Conservation (phyloP, 2,329 filamentous ascomycete species). For the Teratosphaeria gauchensis region DNA sequence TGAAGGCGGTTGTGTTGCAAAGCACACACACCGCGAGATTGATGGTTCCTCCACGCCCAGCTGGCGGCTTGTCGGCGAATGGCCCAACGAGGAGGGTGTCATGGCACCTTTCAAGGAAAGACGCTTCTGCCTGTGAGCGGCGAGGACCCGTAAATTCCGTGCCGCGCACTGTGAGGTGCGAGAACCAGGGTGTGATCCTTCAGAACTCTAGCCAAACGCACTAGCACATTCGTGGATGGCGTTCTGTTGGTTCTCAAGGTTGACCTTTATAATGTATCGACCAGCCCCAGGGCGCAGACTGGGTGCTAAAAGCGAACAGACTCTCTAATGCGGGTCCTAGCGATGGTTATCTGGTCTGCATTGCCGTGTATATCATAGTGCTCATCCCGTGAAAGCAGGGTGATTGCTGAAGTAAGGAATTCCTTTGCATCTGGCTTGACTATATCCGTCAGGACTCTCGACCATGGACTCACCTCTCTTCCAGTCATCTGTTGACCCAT, state of each 20-base stretch:
- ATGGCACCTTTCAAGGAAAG: not conserved
- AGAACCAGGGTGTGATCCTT: not conserved
- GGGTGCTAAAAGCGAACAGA: conserved; percentile 15
- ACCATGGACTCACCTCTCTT: conserved; percentile 26
- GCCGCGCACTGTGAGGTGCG: not conserved
- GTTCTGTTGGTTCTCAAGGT: conserved; percentile 16
- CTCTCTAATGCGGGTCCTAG: conserved; percentile 14
- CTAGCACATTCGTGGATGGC: conserved; percentile 14
- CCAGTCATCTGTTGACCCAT: conserved; percentile 14
- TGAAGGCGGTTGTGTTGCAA: not conserved
- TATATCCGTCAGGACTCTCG: not conserved
- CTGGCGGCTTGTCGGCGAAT: not conserved
- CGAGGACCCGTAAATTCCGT: not conserved
- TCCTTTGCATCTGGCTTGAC: conserved; percentile 9
- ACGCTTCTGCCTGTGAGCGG: not conserved
- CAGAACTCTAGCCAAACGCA: conserved; percentile 3
- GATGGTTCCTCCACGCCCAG: not conserved
- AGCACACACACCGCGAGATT: not conserved
- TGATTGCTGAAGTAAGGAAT: conserved; percentile 4
- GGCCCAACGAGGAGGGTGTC: not conserved
- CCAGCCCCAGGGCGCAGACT: conserved; percentile 16
- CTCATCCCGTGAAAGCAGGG: conserved; percentile 5
- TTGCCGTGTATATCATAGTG: conserved; percentile 13
- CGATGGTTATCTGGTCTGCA: conserved; percentile 8
- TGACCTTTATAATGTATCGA: conserved; percentile 15